These are phyloP conservation scores for Glutinoglossum americanum DNA, from an alignment of 495 filamentous ascomycete species.

Conservation along the genomic window DNA sequence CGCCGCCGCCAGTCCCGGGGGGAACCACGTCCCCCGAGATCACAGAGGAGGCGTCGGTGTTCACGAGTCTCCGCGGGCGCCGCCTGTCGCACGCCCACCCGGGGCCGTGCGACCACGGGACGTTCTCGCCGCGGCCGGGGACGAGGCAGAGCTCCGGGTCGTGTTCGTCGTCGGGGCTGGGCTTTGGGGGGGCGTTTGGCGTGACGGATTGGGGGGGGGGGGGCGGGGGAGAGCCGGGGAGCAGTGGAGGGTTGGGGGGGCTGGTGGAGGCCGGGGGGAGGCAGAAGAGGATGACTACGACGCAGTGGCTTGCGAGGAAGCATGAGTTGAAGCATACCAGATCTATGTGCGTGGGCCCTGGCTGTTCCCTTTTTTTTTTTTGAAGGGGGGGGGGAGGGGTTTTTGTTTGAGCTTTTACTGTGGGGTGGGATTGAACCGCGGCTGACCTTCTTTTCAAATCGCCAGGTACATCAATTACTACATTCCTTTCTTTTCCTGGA, in stretches of 20 bases:
- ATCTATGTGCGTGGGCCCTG: slow-evolving; percentile 26
- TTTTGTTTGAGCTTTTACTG: too few relatives aligned
- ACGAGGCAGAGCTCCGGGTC: slow-evolving; percentile 18
- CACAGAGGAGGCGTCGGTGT: neutral
- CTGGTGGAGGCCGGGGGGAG: slow-evolving; percentile 16
- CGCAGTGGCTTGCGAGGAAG: slow-evolving; percentile 35
- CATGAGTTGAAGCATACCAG: slow-evolving; percentile 36
- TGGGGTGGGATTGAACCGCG: too few relatives aligned
- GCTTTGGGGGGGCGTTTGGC: slow-evolving; percentile 4
- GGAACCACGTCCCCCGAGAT: neutral
- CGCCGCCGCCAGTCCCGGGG: neutral
- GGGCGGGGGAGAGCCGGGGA: slow-evolving; percentile 6
- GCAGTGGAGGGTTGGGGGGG: neutral
- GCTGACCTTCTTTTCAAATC: neutral
- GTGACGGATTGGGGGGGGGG: slow-evolving; percentile 8
- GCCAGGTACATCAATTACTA: slow-evolving; percentile 82
- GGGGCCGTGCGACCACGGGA: slow-evolving; percentile 47
- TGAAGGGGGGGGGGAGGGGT: too few relatives aligned
- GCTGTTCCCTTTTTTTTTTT: neutral
- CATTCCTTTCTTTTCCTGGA: slow-evolving; percentile 76
- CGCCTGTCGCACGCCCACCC: slow-evolving; percentile 13
- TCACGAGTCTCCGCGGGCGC: slow-evolving; percentile 11
- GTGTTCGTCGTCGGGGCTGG: neutral
- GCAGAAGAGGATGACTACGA: slow-evolving; percentile 38
- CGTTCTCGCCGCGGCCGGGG: slow-evolving; percentile 48